Conservation (phyloP, 192 early-diverging fungal genomes). For the Coemansia sp. region DNA sequence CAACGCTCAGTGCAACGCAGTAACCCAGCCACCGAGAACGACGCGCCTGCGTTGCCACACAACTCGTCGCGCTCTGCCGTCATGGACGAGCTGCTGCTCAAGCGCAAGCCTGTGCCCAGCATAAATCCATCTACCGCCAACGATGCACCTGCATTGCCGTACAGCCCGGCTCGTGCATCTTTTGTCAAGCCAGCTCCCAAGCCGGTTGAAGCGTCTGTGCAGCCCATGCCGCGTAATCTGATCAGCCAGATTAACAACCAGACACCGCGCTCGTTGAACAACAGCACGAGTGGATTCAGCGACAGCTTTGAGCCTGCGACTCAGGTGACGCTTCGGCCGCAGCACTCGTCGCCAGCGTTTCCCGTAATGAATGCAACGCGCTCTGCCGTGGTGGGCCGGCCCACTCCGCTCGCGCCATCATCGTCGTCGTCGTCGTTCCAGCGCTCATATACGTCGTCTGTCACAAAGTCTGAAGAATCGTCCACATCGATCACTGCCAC, state of each 20-base stretch:
- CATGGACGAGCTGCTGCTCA: neutral
- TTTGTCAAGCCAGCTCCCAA: neutral
- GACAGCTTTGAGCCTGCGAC: conserved; percentile 36
- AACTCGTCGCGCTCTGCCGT: conserved; percentile 10
- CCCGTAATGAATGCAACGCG: neutral
- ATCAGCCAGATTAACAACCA: conserved; percentile 33
- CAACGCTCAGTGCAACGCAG: neutral
- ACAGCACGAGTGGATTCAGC: conserved; percentile 20
- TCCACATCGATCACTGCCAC: neutral
- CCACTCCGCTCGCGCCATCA: neutral
- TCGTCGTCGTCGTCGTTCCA: conserved; percentile 10
- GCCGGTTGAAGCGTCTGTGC: conserved; percentile 20
- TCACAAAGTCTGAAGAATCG: conserved; percentile 5
- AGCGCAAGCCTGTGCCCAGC: neutral
- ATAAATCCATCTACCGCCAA: conserved; percentile 9
- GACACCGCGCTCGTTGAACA: neutral
- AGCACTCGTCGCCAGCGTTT: conserved; percentile 5
- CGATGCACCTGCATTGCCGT: conserved; percentile 24
- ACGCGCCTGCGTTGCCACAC: conserved; percentile 34
- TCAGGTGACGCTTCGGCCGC: neutral
- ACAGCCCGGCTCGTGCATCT: conserved; percentile 4
- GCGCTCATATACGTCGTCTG: conserved; percentile 4
- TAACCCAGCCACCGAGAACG: conserved; percentile 31
- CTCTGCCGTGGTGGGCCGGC: neutral
- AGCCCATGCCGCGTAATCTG: conserved; percentile 27